Evolutionary conservation across 805 yeast genomes (phyloP).

Genomic region (Metschnikowia colocasiae): DNA sequence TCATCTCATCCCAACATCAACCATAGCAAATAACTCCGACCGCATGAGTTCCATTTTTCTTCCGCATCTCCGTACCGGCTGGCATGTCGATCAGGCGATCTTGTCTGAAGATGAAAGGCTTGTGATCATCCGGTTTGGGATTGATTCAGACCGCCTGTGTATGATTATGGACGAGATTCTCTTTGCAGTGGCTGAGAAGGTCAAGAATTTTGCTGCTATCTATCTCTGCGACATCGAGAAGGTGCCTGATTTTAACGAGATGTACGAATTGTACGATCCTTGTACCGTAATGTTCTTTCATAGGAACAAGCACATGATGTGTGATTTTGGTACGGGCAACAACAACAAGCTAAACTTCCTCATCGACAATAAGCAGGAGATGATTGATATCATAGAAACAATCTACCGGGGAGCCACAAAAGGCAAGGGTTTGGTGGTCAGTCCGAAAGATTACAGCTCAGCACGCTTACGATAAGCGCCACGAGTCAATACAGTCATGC

Average conservation of each 20-base stretch:
- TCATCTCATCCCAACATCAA: conserved; percentile 2
- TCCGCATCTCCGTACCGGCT: conserved; percentile 20
- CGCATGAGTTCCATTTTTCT: conserved; percentile 21
- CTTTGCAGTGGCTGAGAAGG: conserved; percentile 73
- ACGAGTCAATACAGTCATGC: too few relatives aligned
- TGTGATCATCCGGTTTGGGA: conserved; percentile 86
- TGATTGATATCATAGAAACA: conserved; percentile 87
- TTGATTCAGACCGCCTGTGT: conserved; percentile 71
- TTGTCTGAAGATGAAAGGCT: conserved; percentile 83
- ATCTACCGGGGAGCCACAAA: conserved; percentile 87
- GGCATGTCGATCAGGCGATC: conserved; percentile 97
- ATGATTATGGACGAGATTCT: conserved; percentile 88
- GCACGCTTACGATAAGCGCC: conserved; percentile 13
- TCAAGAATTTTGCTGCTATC: conserved; percentile 81
- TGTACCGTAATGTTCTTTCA: conserved; percentile 91
- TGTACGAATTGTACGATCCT: conserved; percentile 90
- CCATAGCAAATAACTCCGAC: neutral
- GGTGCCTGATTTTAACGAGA: conserved; percentile 84
- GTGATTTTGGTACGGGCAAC: conserved; percentile 97
- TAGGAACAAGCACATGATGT: conserved; percentile 94
- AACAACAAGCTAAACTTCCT: conserved; percentile 87
- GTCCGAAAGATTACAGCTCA: conserved; percentile 67
- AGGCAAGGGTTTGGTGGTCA: conserved; percentile 86
- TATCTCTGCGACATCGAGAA: conserved; percentile 85
- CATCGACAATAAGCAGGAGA: conserved; percentile 74